Evolutionary conservation across 495 filamentous ascomycete species (phyloP), one percentile per base, ranked within the genome.

Genomic region (Daldinia grandis): DNA sequence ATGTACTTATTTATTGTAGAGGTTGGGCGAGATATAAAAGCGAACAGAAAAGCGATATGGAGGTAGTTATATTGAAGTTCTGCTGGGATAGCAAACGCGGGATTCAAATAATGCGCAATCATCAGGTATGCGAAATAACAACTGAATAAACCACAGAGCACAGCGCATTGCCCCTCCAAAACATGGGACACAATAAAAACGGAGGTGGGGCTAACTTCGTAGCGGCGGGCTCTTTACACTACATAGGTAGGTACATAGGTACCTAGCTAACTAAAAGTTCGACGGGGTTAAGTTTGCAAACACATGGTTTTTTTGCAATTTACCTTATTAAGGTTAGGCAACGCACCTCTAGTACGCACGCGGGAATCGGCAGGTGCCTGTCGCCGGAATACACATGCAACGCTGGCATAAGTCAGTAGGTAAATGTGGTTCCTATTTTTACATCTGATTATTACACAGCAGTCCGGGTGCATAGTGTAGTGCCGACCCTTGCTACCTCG

Each of bases 351-450:
- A n/a, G n/a, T n/a, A n/a, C n/a, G n/a, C 21, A 66, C 50, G 63
- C 63, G 55, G 55, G 31, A 62, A 54, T 35, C 44, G 47, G 35
- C 56, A 66, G 47, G 64, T 53, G 49, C 49, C 24, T 30, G 49
- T 53, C 49, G 25, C 24, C 12, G 27, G 17, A 53, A 53, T 27
- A 53, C 27, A 53, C 49, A 15, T 28, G 27, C 49, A 51, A 53
- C 49, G 25, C 2, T 27, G 10, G 27, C 49, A 27, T 24, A 53
- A 53, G 49, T 53, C 15, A 30, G 12, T 15, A n/a, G 25, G 15
- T 53, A 53, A 28, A 53, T 53, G 27, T 53, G 42, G 42, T 47
- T 47, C 42, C 21, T 47, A 47, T 47, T 47, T 47, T 47, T 47
- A 47, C 42, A 47, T 47, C 42, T 47, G 42, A 47, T 47, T 47